Base-by-base conservation (phyloP, 257 asterid genomes). In the Salvia splendens region DNA sequence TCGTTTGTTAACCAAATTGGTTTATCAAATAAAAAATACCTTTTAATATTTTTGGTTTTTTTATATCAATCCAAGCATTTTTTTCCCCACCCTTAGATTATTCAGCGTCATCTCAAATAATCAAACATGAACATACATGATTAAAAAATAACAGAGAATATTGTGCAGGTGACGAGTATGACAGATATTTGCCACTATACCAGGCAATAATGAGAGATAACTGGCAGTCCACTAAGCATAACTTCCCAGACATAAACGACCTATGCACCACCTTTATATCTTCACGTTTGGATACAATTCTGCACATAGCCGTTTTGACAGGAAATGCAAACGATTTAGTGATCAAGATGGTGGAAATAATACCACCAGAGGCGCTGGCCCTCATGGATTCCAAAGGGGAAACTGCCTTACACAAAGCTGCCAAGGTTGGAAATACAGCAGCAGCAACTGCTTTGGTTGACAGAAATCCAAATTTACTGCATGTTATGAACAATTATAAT, bases 281-380 rank as follows among this genome's bases (percentile, higher is more conserved):
- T 6, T 56, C 62, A 0, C 0, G 33, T 12, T 12, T 12, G 2
- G 52, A 72, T 24, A 64, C 66, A 4, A 33, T 50, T 12, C 72
- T 72, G 15, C 64, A 61, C 2, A 32, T 54, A 0, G 42, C 59
- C 2, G 57, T 64, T 8, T 6, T 3, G 15, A 32, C 52, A 2
- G 62, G 62, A 5, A 55, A 57, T 7, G 50, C 72, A 3, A 73
- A 73, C 12, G 46, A 28, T 12, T 57, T 73, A 4, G 53, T 73
- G 14, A 61, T 11, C 43, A 51, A 51, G 28, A 2, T 61, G 64
- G 20, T 70, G 40, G 56, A 70, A 0, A 5, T 16, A 24, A 5
- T 30, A 56, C 55, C 69, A 2, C 5, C 4, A 15, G 57, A 70
- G 1, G 57, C 47, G 6, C 4, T 61, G 2, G 3, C 8, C 30